Evolutionary conservation across 1,139 yeast genomes (phyloP).

Genomic region (Candida sp.): DNA sequence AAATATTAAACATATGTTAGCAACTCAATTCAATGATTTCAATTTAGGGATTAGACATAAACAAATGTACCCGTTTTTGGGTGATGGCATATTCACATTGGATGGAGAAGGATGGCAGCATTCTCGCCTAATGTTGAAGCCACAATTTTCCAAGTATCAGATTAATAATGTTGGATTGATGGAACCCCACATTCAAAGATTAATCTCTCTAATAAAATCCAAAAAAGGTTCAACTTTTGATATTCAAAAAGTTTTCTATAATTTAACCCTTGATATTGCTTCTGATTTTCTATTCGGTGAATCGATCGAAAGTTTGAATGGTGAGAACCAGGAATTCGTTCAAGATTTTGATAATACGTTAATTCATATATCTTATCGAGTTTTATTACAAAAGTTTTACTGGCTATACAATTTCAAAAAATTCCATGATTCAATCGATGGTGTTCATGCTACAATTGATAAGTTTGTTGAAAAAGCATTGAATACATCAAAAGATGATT

Average conservation of each 20-base stretch:
- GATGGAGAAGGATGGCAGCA: constrained; percentile 60
- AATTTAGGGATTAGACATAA: constrained; percentile 45
- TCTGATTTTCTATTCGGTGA: constrained; percentile 60
- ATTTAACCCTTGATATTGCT: constrained; percentile 54
- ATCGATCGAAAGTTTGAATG: constrained; percentile 37
- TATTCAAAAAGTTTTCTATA: constrained; percentile 36
- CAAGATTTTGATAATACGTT: constrained; percentile 42
- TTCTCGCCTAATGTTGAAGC: constrained; percentile 52
- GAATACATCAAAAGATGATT: constrained; percentile 22
- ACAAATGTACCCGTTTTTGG: constrained; percentile 42
- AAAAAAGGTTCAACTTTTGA: constrained; percentile 23
- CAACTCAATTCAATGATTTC: constrained; percentile 49
- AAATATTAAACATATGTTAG: constrained; percentile 33
- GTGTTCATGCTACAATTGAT: constrained; percentile 32
- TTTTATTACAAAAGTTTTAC: constrained; percentile 33
- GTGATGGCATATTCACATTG: constrained; percentile 57
- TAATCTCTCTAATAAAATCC: constrained; percentile 26
- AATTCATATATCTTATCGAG: constrained; percentile 30
- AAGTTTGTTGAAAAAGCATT: constrained; percentile 29
- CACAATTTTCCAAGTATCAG: constrained; percentile 52
- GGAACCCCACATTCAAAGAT: constrained; percentile 42
- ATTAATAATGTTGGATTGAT: constrained; percentile 42
- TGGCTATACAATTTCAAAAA: constrained; percentile 25
- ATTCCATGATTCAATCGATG: constrained; percentile 25
- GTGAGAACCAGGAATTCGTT: constrained; percentile 38